Conservation (phyloP, 257 asterid species). For the Fraxinus pennsylvanica region DNA sequence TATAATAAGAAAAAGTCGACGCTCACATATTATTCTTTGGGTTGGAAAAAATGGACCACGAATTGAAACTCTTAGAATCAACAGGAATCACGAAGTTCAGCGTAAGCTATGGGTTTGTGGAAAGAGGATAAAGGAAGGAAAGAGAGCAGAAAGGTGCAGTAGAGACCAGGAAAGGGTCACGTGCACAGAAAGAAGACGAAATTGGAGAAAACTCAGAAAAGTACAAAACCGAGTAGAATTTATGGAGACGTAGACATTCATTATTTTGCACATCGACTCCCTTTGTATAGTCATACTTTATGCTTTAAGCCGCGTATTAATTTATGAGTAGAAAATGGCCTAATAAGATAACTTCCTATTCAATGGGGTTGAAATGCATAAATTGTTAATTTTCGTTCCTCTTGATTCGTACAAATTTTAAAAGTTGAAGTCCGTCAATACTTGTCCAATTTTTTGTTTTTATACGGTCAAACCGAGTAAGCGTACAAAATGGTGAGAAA, state of each 20-base stretch:
- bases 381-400: too few species aligned
- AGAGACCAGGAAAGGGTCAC: too few species aligned
- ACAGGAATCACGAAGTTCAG: conserved; percentile 40
- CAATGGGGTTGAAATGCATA: too few species aligned
- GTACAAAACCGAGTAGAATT: conserved; percentile 66
- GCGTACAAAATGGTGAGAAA: neutral
- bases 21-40: conserved; percentile 35
- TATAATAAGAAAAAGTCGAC: neutral
- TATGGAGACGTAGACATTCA: conserved; percentile 4
- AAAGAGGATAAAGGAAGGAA: neutral
- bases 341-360: too few species aligned
- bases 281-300: too few species aligned
- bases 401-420: neutral
- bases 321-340: too few species aligned
- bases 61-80: conserved; percentile 36
- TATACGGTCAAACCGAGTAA: neutral
- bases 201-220: conserved; percentile 29
- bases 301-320: neutral
- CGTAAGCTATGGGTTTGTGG: conserved; percentile 5
- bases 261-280: conserved; percentile 32
- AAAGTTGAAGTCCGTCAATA: neutral
- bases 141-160: neutral
- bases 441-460: neutral
- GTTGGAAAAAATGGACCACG: conserved; percentile 19
- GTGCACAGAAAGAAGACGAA: neutral